These are phyloP conservation scores for Botryotinia globosa DNA, from an alignment of 2,329 filamentous ascomycete genomes.

Conservation along the genomic window DNA sequence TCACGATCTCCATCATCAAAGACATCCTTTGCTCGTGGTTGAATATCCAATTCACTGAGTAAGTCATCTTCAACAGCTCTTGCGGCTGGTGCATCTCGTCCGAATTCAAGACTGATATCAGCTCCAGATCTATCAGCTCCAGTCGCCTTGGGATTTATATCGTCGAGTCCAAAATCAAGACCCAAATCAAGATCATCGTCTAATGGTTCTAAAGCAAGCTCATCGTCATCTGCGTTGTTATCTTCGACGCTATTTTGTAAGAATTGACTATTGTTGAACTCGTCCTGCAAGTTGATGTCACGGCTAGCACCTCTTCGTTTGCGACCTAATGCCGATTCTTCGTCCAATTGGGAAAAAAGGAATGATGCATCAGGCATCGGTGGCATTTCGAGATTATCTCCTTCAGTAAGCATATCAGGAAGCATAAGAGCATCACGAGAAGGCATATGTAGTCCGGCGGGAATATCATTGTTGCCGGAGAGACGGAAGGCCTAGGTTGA, in stretches of 20 bases:
- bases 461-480: conserved; percentile 90
- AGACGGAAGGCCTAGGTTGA: conserved; percentile 78
- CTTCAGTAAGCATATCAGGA: conserved; percentile 88
- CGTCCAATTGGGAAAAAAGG: conserved; percentile 72
- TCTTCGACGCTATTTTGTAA: conserved; percentile 61
- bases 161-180: conserved; percentile 60
- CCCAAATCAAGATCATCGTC: conserved; percentile 72
- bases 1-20: conserved; percentile 51
- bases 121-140: conserved; percentile 32
- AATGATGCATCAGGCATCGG: conserved; percentile 87
- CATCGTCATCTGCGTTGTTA: conserved; percentile 50
- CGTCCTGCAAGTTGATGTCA: conserved; percentile 67
- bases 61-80: conserved; percentile 68
- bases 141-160: conserved; percentile 31
- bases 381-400: conserved; percentile 73
- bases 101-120: conserved; percentile 76
- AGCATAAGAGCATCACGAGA: conserved; percentile 85
- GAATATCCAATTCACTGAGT: conserved; percentile 57
- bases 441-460: conserved; percentile 74
- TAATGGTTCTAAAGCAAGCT: conserved; percentile 50
- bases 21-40: conserved; percentile 54
- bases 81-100: conserved; percentile 75
- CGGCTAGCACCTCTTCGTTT: conserved; percentile 58
- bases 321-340: conserved; percentile 54
- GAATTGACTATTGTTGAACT: conserved; percentile 75